phyloP scores from a whole-genome alignment of 2,329 filamentous ascomycete species.

The Beauveria australis region DNA sequence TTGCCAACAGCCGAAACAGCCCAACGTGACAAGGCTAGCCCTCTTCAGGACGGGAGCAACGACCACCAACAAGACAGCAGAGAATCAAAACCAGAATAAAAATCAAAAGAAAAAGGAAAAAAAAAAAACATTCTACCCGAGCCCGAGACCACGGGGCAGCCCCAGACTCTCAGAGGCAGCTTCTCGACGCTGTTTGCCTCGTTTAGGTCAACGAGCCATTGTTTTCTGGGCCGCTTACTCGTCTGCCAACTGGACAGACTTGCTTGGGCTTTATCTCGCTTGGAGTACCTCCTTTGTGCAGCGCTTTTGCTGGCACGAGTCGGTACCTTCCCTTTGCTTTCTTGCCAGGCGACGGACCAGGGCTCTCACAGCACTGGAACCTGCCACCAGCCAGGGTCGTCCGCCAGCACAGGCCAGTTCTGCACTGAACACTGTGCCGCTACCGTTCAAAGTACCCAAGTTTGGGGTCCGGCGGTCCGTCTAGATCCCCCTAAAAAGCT shows the following conservation, averaged over 20 bases:
- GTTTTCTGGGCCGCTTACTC: background rate
- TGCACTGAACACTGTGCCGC: background rate
- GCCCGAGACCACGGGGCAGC: too few species aligned
- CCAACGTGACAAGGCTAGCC: too few species aligned
- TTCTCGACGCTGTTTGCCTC: background rate
- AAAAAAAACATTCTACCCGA: too few species aligned
- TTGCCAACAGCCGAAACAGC: too few species aligned
- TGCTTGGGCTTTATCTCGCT: background rate
- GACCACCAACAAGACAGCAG: background rate
- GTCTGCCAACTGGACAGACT: background rate
- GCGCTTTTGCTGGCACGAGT: background rate
- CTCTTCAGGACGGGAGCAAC: background rate
- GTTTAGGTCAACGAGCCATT: background rate
- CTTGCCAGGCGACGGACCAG: background rate
- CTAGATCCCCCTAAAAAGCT: too few species aligned
- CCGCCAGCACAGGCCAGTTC: background rate
- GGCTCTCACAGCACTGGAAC: background rate
- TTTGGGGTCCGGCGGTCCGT: background rate
- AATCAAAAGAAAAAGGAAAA: too few species aligned
- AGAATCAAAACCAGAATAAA: background rate
- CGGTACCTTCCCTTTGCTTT: background rate
- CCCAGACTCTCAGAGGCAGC: background rate
- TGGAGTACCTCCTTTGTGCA: background rate
- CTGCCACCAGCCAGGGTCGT: background rate
- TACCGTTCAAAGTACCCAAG: background rate